Percentiles rank a stretch among this genome's conserved stretches.
Conservation (phyloP, 768 basidiomycete species). For the Hygrocybe coccinea region DNA sequence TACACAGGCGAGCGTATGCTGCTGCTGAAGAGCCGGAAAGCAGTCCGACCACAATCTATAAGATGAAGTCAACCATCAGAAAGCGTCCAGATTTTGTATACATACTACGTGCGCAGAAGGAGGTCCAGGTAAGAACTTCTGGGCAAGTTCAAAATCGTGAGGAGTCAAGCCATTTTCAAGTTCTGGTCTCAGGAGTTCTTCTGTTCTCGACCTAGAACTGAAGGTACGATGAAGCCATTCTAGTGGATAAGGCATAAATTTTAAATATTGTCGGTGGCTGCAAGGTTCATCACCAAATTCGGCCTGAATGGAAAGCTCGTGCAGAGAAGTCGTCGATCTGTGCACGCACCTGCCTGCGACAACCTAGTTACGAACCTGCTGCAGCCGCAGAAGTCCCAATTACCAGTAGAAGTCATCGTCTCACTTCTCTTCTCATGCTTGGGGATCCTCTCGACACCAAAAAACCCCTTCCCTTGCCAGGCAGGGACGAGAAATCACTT, state of each 20-base stretch:
- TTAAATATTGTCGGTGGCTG: too few relatives aligned
- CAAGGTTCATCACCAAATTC: not conserved
- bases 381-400: not conserved
- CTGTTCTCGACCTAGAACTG: constrained; percentile 34
- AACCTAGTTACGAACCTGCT: not conserved
- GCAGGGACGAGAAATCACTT: not conserved
- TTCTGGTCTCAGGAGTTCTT: constrained; percentile 50
- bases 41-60: not conserved
- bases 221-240: constrained; percentile 43
- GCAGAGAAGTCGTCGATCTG: not conserved
- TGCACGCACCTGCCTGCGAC: not conserved
- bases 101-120: constrained; percentile 36
- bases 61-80: too few relatives aligned
- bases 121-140: constrained; percentile 48
- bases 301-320: not conserved
- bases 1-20: not conserved
- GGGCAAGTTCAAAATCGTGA: constrained; percentile 54
- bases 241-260: not conserved
- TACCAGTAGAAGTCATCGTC: too few relatives aligned
- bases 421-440: too few relatives aligned
- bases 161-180: constrained; percentile 46
- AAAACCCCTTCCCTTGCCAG: constrained; percentile 1
- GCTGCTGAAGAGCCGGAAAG: not conserved
- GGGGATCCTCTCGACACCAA: not conserved
- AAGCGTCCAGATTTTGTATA: not conserved